Evolutionary conservation across 768 basidiomycete species (phyloP), one percentile per base, ranked within the genome.

Genomic region (Russula earlei): DNA sequence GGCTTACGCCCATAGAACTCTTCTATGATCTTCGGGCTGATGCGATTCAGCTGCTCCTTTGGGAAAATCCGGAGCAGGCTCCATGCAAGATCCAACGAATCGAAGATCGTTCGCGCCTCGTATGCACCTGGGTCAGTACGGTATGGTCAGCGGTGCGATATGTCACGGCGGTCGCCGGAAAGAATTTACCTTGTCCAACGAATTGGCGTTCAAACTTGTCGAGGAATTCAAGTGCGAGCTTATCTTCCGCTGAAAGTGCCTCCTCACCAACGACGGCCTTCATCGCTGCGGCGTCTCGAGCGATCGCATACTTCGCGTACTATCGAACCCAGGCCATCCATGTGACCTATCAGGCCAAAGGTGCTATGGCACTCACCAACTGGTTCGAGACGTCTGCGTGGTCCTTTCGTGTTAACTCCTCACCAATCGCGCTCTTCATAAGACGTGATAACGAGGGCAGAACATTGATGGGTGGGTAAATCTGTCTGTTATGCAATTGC

Each of bases 371-470:
- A 74, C 89, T 54, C 64, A 91, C 92, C 76, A 96, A 75, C 74
- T 97, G 95, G 77, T 99, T 99, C 14, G 96, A 98, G 34, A 99
- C 96, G 72, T 99, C 96, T 66, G 93, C 90, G 70, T 98, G 96
- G 72, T 99, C 96, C 74, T 95, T 95, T 70, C 96, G 80, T 56
- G 96, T 98, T 67, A 98, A 76, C 72, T 90, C 83, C 74, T 97
- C 95, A 62, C 96, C 96, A 71, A 98, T 97, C 62, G 96, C 96
- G 65, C 88, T 91, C 84, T 99, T 99, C 96, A 99, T 99, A 70
- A 99, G 75, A 72, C 96, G 93, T 64, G 96, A 98, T 67, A 99
- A 79, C 61, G 96, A 98, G 59, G 96, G 96, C 45, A 99, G 78
- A 58, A 99, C 95, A 74, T 99, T 99, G 78, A 99, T 98, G 48